Evolutionary conservation across 306 rosid species (phyloP).

Genomic region (Mucuna pruriens): DNA sequence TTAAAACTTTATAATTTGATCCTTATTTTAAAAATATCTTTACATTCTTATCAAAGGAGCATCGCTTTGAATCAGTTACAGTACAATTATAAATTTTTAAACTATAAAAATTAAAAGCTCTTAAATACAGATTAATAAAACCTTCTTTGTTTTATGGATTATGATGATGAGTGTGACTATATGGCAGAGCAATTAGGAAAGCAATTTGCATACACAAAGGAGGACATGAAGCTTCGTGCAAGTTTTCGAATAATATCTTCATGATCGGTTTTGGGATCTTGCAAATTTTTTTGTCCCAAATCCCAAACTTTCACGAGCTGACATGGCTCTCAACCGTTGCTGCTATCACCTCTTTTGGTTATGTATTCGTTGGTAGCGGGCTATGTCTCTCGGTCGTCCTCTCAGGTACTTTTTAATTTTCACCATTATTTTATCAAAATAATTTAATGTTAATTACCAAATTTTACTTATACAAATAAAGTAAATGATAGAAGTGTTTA

Average conservation of each 20-base stretch:
- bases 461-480: not conserved
- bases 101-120: not conserved
- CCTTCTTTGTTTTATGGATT: not conserved
- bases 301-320: constrained; percentile 61
- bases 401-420: constrained; percentile 37
- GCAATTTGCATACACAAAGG: constrained; percentile 52
- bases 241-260: constrained; percentile 59
- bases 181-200: constrained; percentile 57
- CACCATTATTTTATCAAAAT: not conserved
- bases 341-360: constrained; percentile 68
- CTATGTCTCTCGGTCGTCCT: constrained; percentile 51
- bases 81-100: not conserved
- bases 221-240: constrained; percentile 56
- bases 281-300: constrained; percentile 63
- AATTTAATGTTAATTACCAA: not conserved
- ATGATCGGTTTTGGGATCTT: constrained; percentile 56
- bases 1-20: not conserved
- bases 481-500: no score
- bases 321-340: constrained; percentile 65
- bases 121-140: not conserved
- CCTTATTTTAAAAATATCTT: not conserved
- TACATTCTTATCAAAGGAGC: not conserved
- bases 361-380: constrained; percentile 57
- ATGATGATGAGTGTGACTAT: not conserved
- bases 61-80: not conserved